These are phyloP conservation scores for Coprinopsis strossmayeri DNA, from an alignment of 768 basidiomycete genomes.

Conservation along the genomic window DNA sequence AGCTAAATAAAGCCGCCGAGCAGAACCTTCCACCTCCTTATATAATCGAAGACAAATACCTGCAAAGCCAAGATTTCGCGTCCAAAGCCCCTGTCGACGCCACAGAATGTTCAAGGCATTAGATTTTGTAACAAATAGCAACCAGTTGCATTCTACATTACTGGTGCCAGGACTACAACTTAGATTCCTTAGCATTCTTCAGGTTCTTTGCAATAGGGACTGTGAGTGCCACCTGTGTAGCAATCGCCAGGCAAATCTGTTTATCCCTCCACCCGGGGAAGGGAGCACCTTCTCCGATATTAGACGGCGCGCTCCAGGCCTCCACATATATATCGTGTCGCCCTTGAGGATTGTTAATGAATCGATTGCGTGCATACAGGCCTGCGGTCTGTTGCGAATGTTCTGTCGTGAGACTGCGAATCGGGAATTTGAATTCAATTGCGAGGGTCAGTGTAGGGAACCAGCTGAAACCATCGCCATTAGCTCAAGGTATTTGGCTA, in stretches of 20 bases:
- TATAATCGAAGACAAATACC: no score
- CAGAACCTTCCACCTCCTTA: no score
- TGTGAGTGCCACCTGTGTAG: constrained; percentile 52
- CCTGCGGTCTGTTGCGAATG: constrained; percentile 51
- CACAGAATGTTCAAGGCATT: no score
- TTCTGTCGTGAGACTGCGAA: constrained; percentile 28
- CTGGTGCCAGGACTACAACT: no score
- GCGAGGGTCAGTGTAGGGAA: constrained; percentile 56
- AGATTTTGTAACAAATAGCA: no score
- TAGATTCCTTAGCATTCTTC: constrained; percentile 5
- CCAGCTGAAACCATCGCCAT: constrained; percentile 33
- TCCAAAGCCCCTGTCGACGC: no score
- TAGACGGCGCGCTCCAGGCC: constrained; percentile 59
- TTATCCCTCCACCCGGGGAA: constrained; percentile 49
- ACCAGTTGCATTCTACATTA: no score
- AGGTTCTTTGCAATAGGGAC: constrained; percentile 5
- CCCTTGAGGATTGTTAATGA: constrained; percentile 46
- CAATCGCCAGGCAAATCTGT: constrained; percentile 56
- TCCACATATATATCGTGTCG: constrained; percentile 56
- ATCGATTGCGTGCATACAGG: constrained; percentile 45
- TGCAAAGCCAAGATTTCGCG: no score
- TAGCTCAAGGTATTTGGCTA: background rate
- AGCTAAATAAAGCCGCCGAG: no score
- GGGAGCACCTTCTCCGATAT: constrained; percentile 40
- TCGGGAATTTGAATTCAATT: constrained; percentile 57